Percentiles rank a stretch among this genome's conserved stretches.
Evolutionary conservation across 805 yeast genomes (phyloP).

Genomic region (Sugiyamaella mastotermitis): DNA sequence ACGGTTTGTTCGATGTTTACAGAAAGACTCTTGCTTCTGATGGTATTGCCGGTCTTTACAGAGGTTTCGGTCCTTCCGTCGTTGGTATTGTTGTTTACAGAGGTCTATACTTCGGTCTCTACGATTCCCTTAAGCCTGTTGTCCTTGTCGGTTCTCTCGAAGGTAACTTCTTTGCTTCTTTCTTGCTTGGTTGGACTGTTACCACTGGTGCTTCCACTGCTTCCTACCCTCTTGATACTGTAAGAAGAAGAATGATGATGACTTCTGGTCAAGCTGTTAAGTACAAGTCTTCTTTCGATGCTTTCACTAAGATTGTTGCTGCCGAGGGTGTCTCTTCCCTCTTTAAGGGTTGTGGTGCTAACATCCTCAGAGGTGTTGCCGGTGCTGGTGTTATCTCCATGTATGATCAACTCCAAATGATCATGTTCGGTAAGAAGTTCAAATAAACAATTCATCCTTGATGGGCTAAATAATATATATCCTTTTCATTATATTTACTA

Average conservation of each 20-base stretch:
- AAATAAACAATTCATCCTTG: conserved; percentile 44
- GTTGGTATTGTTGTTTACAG: conserved; percentile 97
- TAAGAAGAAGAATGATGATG: conserved; percentile 99
- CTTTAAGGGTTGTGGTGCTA: conserved; percentile 99
- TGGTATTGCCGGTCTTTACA: conserved; percentile 97
- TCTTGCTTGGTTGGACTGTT: conserved; percentile 95
- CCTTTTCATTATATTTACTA: too few species aligned
- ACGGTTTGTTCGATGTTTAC: conserved; percentile 95
- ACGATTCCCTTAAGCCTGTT: conserved; percentile 94
- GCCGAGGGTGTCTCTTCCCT: conserved; percentile 90
- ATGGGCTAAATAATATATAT: too few species aligned
- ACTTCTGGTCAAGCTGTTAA: conserved; percentile 98
- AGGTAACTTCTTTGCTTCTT: conserved; percentile 91
- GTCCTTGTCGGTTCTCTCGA: conserved; percentile 90
- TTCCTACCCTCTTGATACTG: conserved; percentile 98
- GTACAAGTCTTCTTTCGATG: conserved; percentile 92
- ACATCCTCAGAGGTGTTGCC: conserved; percentile 99
- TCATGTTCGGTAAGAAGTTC: conserved; percentile 94
- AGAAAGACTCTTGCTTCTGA: conserved; percentile 91
- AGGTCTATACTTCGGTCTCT: conserved; percentile 98
- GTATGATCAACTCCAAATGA: conserved; percentile 94
- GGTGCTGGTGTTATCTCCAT: conserved; percentile 99
- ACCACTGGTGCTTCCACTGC: conserved; percentile 98
- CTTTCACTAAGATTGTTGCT: conserved; percentile 86
- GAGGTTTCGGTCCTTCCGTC: conserved; percentile 99